phyloP scores from a whole-genome alignment of 306 rosid species.

The Parietaria judaica region DNA sequence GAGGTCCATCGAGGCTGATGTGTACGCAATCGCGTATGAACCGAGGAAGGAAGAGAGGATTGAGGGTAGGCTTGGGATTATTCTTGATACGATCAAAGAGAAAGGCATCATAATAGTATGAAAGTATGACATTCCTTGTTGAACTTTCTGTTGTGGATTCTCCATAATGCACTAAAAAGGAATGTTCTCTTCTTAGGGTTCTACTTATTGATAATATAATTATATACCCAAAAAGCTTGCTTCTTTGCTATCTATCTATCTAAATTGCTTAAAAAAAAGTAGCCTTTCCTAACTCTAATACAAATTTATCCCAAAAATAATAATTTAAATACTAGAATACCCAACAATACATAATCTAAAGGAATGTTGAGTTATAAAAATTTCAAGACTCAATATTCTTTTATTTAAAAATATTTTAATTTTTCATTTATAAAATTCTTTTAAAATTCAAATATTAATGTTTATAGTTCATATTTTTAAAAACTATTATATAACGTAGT shows the following conservation, averaged over 20 bases:
- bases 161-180: not conserved
- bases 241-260: too few relatives aligned
- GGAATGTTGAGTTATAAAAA: too few relatives aligned
- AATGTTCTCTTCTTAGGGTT: not conserved
- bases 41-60: constrained; percentile 74
- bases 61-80: constrained; percentile 71
- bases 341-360: too few relatives aligned
- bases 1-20: constrained; percentile 81
- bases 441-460: too few relatives aligned
- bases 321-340: too few relatives aligned
- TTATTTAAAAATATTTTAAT: too few relatives aligned
- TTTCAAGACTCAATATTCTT: too few relatives aligned
- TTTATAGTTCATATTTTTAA: too few relatives aligned
- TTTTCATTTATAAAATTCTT: too few relatives aligned
- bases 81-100: constrained; percentile 71
- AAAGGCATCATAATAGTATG: constrained; percentile 51
- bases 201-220: not conserved
- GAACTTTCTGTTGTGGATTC: constrained; percentile 1
- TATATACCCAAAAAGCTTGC: not conserved
- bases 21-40: constrained; percentile 75
- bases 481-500: too few relatives aligned
- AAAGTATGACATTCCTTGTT: not conserved
- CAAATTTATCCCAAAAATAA: too few relatives aligned
- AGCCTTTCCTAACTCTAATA: too few relatives aligned
- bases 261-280: not conserved